A percentile compares a stretch with the other conserved stretches of the same genome.
phyloP scores from a whole-genome alignment of 1,139 yeast species.

The Taphrina pruni region DNA sequence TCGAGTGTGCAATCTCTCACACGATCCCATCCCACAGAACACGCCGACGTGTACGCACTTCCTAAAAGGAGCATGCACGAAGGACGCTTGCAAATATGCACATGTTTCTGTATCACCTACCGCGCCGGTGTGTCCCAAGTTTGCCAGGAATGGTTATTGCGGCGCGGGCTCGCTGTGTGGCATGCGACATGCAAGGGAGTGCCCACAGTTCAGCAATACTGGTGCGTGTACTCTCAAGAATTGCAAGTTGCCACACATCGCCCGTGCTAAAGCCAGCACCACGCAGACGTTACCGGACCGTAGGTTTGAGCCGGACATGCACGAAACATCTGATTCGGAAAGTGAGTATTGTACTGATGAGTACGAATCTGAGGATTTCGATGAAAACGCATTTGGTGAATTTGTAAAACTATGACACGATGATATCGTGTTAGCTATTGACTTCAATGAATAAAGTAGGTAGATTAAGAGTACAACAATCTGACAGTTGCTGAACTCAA shows the following conservation, averaged over 20 bases:
- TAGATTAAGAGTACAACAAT: too few relatives aligned
- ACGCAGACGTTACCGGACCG: slow-evolving; percentile 3
- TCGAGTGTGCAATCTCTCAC: slow-evolving; percentile 63
- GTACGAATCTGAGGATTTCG: slow-evolving; percentile 34
- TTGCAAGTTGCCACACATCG: slow-evolving; percentile 42
- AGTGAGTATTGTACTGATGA: slow-evolving; percentile 25
- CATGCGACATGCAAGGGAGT: slow-evolving; percentile 64
- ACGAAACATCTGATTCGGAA: background rate
- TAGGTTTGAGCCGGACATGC: background rate
- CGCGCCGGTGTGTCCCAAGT: slow-evolving; percentile 66
- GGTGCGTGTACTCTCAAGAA: slow-evolving; percentile 59
- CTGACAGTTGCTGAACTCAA: too few relatives aligned
- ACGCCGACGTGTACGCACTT: slow-evolving; percentile 69
- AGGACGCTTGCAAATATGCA: slow-evolving; percentile 61
- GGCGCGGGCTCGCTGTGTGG: slow-evolving; percentile 64
- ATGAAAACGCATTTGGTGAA: slow-evolving; percentile 34
- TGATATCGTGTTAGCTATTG: too few relatives aligned
- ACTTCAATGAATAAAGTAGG: too few relatives aligned
- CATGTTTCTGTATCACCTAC: slow-evolving; percentile 57
- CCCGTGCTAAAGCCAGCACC: slow-evolving; percentile 16
- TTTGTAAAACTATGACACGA: slow-evolving; percentile 1
- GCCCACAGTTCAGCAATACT: slow-evolving; percentile 72
- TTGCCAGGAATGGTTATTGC: slow-evolving; percentile 74
- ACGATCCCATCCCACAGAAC: slow-evolving; percentile 64
- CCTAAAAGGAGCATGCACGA: slow-evolving; percentile 61